Conservation (phyloP, 2,329 filamentous ascomycete species). For the Fusarium sp. region DNA sequence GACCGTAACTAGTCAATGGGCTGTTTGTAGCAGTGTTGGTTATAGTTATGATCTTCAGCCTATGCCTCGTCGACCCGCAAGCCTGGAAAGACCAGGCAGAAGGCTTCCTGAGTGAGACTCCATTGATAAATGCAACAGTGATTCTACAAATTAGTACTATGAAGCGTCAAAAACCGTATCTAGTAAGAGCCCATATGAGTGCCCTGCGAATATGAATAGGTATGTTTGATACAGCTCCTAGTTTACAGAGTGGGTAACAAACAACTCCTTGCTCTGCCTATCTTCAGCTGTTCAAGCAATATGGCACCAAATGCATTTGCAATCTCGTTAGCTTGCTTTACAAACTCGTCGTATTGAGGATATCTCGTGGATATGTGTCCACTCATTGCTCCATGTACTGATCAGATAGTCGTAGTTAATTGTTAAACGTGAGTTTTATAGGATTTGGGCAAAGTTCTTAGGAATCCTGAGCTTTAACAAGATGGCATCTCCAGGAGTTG, state of each 20-base stretch:
- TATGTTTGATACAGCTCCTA: slow-evolving; percentile 1
- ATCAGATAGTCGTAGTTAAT: background rate
- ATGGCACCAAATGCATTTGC: background rate
- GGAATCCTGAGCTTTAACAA: background rate
- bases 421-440: background rate
- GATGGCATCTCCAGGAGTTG: background rate
- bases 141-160: slow-evolving; percentile 1
- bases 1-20: no score
- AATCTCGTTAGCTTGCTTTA: background rate
- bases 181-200: background rate
- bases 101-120: background rate
- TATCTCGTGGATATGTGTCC: background rate
- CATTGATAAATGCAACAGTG: background rate
- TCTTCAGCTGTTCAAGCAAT: background rate
- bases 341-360: background rate
- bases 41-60: background rate
- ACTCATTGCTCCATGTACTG: background rate
- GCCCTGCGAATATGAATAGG: background rate
- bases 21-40: background rate
- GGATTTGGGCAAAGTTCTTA: background rate
- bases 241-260: background rate
- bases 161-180: background rate
- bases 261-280: background rate
- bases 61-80: background rate
- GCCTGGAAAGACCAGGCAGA: background rate